These are phyloP conservation scores for Begonia peltatifolia DNA, from an alignment of 306 rosid genomes.

Conservation along the genomic window DNA sequence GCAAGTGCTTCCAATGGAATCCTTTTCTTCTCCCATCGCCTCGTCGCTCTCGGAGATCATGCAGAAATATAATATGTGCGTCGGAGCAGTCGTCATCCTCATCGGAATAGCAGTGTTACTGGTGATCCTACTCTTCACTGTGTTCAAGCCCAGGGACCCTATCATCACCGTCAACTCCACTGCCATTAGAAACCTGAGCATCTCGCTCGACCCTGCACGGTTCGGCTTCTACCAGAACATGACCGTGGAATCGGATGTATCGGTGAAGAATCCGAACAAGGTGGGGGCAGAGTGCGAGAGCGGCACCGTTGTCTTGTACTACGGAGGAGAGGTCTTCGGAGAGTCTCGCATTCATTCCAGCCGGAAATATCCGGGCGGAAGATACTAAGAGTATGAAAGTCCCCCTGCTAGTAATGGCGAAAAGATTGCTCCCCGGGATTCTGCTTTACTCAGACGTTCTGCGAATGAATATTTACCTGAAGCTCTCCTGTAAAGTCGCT, in stretches of 20 bases:
- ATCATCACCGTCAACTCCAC: conserved; percentile 11
- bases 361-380: conserved; percentile 14
- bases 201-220: conserved; percentile 6
- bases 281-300: conserved; percentile 22
- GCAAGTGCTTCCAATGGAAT: no score
- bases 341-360: conserved; percentile 28
- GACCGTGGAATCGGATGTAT: conserved; percentile 18
- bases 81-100: no score
- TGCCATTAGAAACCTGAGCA: conserved; percentile 16
- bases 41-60: no score
- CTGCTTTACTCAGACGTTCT: conserved; percentile 23
- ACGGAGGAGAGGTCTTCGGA: conserved; percentile 47
- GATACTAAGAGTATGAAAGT: conserved; percentile 21
- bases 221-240: conserved; percentile 19
- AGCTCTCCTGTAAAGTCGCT: conserved; percentile 20
- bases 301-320: conserved; percentile 24
- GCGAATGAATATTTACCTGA: conserved; percentile 21
- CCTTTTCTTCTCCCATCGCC: no score
- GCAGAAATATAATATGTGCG: no score
- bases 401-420: conserved; percentile 36
- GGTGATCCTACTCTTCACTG: conserved; percentile 26
- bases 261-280: conserved; percentile 38
- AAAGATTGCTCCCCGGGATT: conserved; percentile 21
- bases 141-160: conserved; percentile 33
- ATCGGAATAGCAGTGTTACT: not conserved